Base-by-base conservation (phyloP, 768 basidiomycete species). In the Lenzites betulinus region DNA sequence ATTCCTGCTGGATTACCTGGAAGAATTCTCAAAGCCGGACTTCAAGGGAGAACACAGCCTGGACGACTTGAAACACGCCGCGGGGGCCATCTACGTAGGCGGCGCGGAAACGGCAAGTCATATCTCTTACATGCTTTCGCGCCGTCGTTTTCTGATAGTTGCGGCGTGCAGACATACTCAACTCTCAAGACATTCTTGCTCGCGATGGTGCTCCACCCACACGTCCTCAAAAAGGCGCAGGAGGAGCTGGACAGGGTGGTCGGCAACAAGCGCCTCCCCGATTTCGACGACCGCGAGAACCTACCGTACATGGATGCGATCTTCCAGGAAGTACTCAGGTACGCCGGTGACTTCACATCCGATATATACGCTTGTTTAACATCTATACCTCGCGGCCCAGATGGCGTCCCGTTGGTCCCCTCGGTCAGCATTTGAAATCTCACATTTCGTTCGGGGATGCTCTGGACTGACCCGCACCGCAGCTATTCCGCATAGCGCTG, bases 401-500 rank as follows among this genome's bases (percentile, higher is more conserved):
- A 25, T 51, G 51, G 51, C 51, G 51, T 35, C 51, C 51, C 36
- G 51, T 51, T 35, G 51, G 38, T 2, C 51, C 51, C 20, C 51
- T 51, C 22, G 51, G 51, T 51, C 23, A 51, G 51, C 18, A n/a
- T n/a, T n/a, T n/a, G n/a, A n/a, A n/a, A n/a, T n/a, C n/a, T n/a
- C 18, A 3, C 35, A 1, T 23, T 23, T 38, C 22, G 20, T 12
- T 15, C 13, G 36, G 38, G 35, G 13, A n/a, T n/a, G n/a, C n/a
- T n/a, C 36, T 26, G 51, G 23, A 41, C 13, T 42, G 38, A 41
- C 36, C 36, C 39, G 30, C 39, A 12, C 15, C 3, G 7, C 39
- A 67, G 69, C 62, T 13, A 43, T 71, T 18, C 67, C 69, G 18
- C 70, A 71, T 53, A 49, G 47, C 41, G 53, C 64, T 25, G 60